Evolutionary conservation across 148 eudicot species (phyloP), one percentile per base, ranked within the genome.

Genomic region (Vaccinium macrocarpon): DNA sequence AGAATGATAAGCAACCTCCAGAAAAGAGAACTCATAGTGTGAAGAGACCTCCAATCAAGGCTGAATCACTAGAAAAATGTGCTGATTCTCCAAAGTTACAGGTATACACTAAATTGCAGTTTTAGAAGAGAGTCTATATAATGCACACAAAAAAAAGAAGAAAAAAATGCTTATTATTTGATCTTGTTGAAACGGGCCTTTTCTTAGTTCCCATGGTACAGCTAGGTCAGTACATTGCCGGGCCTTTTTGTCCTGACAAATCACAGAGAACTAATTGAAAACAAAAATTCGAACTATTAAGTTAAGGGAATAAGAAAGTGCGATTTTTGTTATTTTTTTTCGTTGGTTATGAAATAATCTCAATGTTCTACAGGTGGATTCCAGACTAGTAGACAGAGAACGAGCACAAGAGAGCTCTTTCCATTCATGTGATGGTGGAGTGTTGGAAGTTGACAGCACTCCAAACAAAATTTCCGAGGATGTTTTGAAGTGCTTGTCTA

Each of bases 391-490:
- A 61, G 91, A 92, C 59, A 81, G 83, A 49, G 86, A 87, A 53
- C 83, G 49, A 77, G 94, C 90, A 66, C 90, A 84, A 62, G 90
- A 92, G 86, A 92, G 87, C 81, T 90, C 89, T 61, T 84, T 85
- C 18, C 74, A 78, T 82, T 86, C 92, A 50, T 90, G 88, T 48
- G 91, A 88, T 76, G 90, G 84, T n/a, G 74, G 68, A 76, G 56
- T 81, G 25, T 18, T 84, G 72, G 90, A 87, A 81, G 84, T 66
- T 42, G 89, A 95, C 78, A 91, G 91, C 53, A 89, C 90, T 73
- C 91, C 94, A 38, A 96, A 96, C 91, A 91, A 91, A 86, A 82
- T 91, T 21, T 95, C 99, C 2, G 97, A 96, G 87, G 93, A 95
- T 86, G 86, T 96, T 53, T 81, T 96, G 84, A 96, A 91, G 84